Evolutionary conservation across 495 filamentous ascomycete species (phyloP), one percentile per base, ranked within the genome.

Genomic region (Talaromyces trachyspermus): DNA sequence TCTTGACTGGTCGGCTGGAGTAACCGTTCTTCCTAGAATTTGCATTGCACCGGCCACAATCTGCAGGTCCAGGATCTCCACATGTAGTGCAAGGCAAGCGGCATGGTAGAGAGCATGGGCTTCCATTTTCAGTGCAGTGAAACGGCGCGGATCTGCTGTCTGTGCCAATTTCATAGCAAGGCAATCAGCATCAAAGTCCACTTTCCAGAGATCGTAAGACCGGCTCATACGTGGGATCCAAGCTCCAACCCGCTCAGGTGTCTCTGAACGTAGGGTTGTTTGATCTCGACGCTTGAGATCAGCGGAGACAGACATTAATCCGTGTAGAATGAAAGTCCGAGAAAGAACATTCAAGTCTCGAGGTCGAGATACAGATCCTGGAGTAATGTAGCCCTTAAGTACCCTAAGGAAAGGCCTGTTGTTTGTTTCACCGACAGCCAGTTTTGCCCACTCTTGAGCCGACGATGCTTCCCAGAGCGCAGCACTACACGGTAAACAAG

Each of bases 221-320:
- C 64, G 58, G 5, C 58, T 55, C 48, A 78, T 69, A 22, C 72
- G 73, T 4, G 59, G 54, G 12, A 65, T 72, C 77, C 74, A 79
- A 10, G 70, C 61, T 5, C 63, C 62, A 12, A 69, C 55, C 6
- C 46, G 59, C 2, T 71, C 66, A 12, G 67, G 64, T 10, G 58
- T 69, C 23, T 62, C 62, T 12, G 62, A 63, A 12, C 62, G 58
- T 0, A 59, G 39, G 8, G 73, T 74, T 1, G 73, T 79, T 42
- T 81, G 76, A 41, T 78, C 76, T 15, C 76, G 59, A 7, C 76
- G 63, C 49, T 73, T 71, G 46, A 81, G 64, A 46, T 79, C 75
- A 54, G 76, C 74, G 8, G 70, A 72, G 1, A 80, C 60, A 10
- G 71, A 75, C 75, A 81, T 77, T 6, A 78, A 56, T 1, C 76